phyloP scores from a whole-genome alignment of 1,139 yeast species.

The Geotrichum fermentans region DNA sequence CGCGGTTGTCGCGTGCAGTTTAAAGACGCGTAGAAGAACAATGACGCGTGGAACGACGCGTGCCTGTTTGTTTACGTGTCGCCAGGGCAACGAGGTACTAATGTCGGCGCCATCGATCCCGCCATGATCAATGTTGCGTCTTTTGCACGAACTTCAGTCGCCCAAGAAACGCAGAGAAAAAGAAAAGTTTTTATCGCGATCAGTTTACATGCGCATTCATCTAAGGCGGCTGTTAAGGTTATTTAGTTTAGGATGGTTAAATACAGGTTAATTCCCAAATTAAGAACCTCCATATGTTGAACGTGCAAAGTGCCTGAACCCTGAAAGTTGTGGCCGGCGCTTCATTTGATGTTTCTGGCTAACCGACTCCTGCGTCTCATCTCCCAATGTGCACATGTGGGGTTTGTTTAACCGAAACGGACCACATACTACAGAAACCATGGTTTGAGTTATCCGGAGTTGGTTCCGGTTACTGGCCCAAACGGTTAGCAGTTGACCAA shows the following conservation, averaged over 20 bases:
- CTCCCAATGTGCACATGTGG: too few species aligned
- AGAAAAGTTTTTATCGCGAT: not conserved
- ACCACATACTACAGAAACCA: too few species aligned
- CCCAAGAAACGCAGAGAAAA: not conserved
- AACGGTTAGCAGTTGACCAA: too few species aligned
- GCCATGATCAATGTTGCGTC: not conserved
- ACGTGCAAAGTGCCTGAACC: too few species aligned
- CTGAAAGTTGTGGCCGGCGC: too few species aligned
- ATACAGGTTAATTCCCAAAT: not conserved
- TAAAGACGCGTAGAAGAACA: not conserved
- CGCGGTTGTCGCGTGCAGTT: not conserved
- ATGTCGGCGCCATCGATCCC: not conserved
- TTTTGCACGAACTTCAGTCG: not conserved
- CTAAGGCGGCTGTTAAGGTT: too few species aligned
- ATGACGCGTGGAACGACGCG: not conserved
- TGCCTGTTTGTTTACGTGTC: not conserved
- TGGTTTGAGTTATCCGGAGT: too few species aligned
- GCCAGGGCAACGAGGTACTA: not conserved
- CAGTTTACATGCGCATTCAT: not conserved
- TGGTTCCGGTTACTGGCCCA: too few species aligned
- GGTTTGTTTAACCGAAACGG: too few species aligned
- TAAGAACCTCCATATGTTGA: not conserved
- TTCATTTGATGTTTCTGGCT: too few species aligned
- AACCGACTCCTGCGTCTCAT: too few species aligned
- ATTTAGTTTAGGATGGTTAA: not conserved